A percentile compares a stretch with the other conserved stretches of the same genome.
Conservation (phyloP, 148 eudicot species). For the Rhododendron williamsianum region DNA sequence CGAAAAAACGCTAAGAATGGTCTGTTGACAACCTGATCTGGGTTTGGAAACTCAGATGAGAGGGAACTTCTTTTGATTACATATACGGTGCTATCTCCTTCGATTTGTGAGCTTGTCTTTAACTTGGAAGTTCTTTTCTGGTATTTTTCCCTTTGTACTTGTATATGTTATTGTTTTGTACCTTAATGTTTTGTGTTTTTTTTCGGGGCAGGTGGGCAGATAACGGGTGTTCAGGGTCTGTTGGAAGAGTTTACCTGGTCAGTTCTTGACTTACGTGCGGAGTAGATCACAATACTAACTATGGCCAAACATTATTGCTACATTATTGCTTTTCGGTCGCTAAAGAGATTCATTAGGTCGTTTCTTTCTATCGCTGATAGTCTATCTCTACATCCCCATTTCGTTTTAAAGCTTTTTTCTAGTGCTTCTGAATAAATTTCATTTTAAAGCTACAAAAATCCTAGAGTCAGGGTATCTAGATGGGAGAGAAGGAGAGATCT, state of each 20-base stretch:
- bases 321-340: conserved; percentile 47
- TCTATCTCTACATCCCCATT: too few relatives aligned
- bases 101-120: background rate
- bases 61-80: background rate
- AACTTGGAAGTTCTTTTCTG: too few relatives aligned
- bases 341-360: too few relatives aligned
- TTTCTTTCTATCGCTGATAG: too few relatives aligned
- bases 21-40: background rate
- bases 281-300: background rate
- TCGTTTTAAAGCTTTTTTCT: too few relatives aligned
- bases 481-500: too few relatives aligned
- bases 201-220: background rate
- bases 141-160: too few relatives aligned
- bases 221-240: background rate
- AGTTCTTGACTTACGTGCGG: conserved; percentile 4
- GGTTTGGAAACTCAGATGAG: background rate
- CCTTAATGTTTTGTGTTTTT: background rate
- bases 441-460: too few relatives aligned
- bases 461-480: too few relatives aligned
- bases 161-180: background rate
- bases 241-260: conserved; percentile 4
- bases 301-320: too few relatives aligned
- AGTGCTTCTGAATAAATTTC: too few relatives aligned
- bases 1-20: background rate
- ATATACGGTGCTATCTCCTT: background rate